phyloP scores from a whole-genome alignment of 176 grass and related monocot species.

The Zoysia pacifica region DNA sequence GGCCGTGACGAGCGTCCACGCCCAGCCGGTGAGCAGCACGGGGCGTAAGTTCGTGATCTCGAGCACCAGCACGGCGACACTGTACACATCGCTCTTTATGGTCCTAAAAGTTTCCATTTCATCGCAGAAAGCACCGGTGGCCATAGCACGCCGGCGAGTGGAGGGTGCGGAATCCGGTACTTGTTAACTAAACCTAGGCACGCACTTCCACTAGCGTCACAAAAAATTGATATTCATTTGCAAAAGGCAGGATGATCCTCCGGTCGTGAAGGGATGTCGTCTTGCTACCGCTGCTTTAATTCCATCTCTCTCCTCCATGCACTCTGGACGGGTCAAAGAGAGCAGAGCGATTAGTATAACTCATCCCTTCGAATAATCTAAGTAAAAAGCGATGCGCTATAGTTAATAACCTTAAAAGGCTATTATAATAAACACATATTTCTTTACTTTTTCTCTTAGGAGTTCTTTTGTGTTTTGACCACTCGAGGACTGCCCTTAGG shows the following conservation, averaged over 20 bases:
- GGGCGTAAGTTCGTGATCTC: conserved; percentile 74
- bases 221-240: background rate
- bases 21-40: conserved; percentile 91
- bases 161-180: background rate
- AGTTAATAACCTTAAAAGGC: background rate
- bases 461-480: too few relatives aligned
- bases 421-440: too few relatives aligned
- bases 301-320: background rate
- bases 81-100: conserved; percentile 82
- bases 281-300: conserved; percentile 40
- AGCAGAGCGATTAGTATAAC: background rate
- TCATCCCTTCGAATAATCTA: conserved; percentile 4
- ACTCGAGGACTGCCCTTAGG: too few relatives aligned
- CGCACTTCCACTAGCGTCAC: background rate
- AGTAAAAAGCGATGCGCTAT: background rate
- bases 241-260: background rate
- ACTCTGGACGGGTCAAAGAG: conserved; percentile 10
- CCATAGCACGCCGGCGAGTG: background rate
- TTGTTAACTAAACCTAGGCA: conserved; percentile 1
- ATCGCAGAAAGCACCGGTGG: background rate
- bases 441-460: too few relatives aligned
- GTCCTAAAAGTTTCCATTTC: background rate
- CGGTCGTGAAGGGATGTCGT: conserved; percentile 22
- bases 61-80: conserved; percentile 84
- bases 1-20: conserved; percentile 70